Base-by-base conservation (phyloP, 2,329 filamentous ascomycete genomes). In the Rhytidhysteron rufulum region DNA sequence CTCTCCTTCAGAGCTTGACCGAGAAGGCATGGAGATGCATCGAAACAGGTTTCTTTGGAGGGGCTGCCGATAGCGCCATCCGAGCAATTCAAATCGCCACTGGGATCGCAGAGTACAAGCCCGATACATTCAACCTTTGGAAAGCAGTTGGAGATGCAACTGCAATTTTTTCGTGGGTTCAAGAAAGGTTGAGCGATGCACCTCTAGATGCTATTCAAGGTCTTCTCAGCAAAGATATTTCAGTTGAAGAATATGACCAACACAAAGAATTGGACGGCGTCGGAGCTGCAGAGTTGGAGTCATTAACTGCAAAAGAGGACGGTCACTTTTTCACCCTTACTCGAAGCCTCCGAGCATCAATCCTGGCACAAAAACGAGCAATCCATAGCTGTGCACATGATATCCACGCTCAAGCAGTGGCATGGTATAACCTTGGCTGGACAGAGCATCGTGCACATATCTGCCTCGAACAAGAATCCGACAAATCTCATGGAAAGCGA, bases 391-490 rank as follows among this genome's bases (percentile, higher is more conserved):
- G 84, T 13, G 71, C 81, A 1, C 72, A 82, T 43, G 90, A 98
- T 57, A 62, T 80, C 6, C 87, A 96, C 61, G 90, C 91, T 3
- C 90, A 94, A 65, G 88, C 93, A 1, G 87, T 97, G n/a, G 88
- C 90, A 0, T 93, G 91, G 77, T 98, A 95, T 67, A 98, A 98
- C 56, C 73, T 98, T 15, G 93, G 93, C 31, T 97, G 90, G 87
- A 86, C 88, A 1, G 93, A 98, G 62, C 82, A 93, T 59, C 80
- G 85, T 32, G 86, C 89, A 1, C 87, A 94, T 57, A 70, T 74
- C 9, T 87, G 81, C 55, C 71, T 88, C 16, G 77, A 75, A 25
- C 60, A 62, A 1, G 59, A 64, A 37, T 41, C 36, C 3, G 35
- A 48, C 2, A 37, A 52, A 4, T 10, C 15, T 8, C 36, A 42